Percentiles rank a stretch among this genome's conserved stretches.
Evolutionary conservation across 345 rosid genomes (phyloP).

Genomic region (Stellera chamaejasme): DNA sequence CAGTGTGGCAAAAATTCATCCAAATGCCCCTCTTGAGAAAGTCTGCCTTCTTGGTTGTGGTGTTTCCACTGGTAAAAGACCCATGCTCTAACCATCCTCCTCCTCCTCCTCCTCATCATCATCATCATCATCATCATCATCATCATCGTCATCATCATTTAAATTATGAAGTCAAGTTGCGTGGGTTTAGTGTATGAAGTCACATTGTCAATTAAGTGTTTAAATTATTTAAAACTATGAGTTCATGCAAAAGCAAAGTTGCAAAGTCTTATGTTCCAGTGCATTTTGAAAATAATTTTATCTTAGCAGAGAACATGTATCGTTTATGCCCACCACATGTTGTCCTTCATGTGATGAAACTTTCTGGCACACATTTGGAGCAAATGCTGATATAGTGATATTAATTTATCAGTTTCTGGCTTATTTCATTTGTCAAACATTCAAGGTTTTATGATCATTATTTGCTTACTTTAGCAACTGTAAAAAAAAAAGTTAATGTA

Average conservation of each 20-base stretch:
- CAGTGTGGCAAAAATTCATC: constrained; percentile 94
- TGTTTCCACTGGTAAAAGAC: constrained; percentile 80
- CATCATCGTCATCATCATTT: too few relatives aligned
- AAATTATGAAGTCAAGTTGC: too few relatives aligned
- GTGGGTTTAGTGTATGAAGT: too few relatives aligned
- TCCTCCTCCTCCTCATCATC: too few relatives aligned
- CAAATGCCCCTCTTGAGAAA: constrained; percentile 89
- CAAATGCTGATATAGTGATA: neutral
- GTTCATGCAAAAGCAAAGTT: too few relatives aligned
- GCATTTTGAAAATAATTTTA: neutral
- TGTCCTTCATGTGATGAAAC: neutral
- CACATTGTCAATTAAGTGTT: too few relatives aligned
- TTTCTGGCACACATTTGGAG: neutral
- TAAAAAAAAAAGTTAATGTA: neutral
- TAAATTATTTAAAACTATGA: too few relatives aligned
- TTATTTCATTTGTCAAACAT: neutral
- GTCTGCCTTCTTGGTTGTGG: constrained; percentile 99
- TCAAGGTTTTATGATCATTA: too few relatives aligned
- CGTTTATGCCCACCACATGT: neutral
- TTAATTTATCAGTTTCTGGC: neutral
- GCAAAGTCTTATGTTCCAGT: too few relatives aligned
- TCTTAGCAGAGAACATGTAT: too few relatives aligned
- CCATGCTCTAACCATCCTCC: neutral
- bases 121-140: too few relatives aligned
- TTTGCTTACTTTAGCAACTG: too few relatives aligned